These are phyloP conservation scores for Dentiscutata heterogama DNA, from an alignment of 371 early-diverging fungal species.

Conservation along the genomic window DNA sequence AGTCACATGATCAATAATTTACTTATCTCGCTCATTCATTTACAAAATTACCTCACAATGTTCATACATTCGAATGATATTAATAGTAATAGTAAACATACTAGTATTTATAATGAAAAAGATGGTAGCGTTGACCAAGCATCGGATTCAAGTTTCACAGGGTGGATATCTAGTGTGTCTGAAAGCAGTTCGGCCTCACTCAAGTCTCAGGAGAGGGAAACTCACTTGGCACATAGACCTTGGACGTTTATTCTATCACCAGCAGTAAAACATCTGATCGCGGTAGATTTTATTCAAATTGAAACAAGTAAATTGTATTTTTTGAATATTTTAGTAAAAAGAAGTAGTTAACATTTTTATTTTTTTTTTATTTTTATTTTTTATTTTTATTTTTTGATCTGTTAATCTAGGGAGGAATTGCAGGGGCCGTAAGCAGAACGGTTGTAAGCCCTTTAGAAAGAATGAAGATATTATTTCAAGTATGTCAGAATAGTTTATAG, in stretches of 20 bases:
- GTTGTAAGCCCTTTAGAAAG: slow-evolving; percentile 94
- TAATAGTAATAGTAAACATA: no score
- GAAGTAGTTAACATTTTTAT: no score
- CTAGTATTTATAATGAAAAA: no score
- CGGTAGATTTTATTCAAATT: slow-evolving; percentile 47
- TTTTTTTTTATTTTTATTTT: no score
- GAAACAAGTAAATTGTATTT: no score
- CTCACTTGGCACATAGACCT: not conserved
- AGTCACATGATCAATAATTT: no score
- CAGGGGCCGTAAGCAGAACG: slow-evolving; percentile 93
- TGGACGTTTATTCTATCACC: not conserved
- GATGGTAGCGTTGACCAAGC: no score
- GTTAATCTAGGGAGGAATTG: slow-evolving; percentile 74
- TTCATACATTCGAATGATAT: no score
- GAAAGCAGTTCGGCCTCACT: slow-evolving; percentile 7
- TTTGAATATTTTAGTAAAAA: no score
- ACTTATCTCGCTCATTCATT: no score
- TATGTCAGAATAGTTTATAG: slow-evolving; percentile 46
- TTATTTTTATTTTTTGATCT: no score
- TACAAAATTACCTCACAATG: no score
- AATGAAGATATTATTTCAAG: slow-evolving; percentile 93
- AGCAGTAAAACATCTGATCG: slow-evolving; percentile 79
- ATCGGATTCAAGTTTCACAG: not conserved
- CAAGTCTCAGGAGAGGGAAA: not conserved
- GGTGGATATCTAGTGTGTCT: not conserved